A percentile compares a stretch with the other conserved stretches of the same genome.
These are phyloP conservation scores for Combretum micranthum DNA, from an alignment of 345 rosid species.

Conservation along the genomic window DNA sequence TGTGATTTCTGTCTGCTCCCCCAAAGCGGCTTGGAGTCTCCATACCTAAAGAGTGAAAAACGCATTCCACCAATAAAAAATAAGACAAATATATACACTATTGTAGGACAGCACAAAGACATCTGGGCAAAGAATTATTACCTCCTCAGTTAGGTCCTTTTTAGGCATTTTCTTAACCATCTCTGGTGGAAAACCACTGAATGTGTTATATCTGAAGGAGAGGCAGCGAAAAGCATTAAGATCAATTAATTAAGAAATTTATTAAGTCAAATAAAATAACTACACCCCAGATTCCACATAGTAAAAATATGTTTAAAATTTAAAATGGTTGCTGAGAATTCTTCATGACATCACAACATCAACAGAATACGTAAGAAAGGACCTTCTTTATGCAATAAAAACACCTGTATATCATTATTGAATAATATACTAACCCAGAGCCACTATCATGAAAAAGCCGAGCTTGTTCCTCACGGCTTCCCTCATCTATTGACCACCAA, in stretches of 20 bases:
- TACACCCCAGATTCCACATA: too few species aligned
- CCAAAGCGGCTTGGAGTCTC: constrained; percentile 98
- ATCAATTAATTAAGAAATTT: not conserved
- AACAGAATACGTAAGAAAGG: too few species aligned
- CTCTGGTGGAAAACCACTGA: constrained; percentile 91
- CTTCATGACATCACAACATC: too few species aligned
- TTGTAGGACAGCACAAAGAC: not conserved
- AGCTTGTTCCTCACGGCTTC: constrained; percentile 90
- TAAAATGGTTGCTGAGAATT: too few species aligned
- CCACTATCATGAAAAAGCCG: constrained; percentile 57
- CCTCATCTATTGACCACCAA: constrained; percentile 99
- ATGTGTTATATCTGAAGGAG: constrained; percentile 76
- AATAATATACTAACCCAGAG: constrained; percentile 50
- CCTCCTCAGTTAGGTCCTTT: constrained; percentile 96
- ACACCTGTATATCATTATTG: too few species aligned
- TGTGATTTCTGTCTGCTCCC: constrained; percentile 91
- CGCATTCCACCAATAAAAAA: not conserved
- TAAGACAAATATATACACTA: not conserved
- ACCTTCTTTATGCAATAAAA: too few species aligned
- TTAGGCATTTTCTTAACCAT: constrained; percentile 94
- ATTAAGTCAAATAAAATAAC: not conserved
- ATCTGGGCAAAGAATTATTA: constrained; percentile 14
- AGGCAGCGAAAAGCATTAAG: not conserved
- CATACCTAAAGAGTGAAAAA: constrained; percentile 49
- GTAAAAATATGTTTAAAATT: too few species aligned